Evolutionary conservation across 306 rosid genomes (phyloP).

Genomic region (Rosa rugosa): DNA sequence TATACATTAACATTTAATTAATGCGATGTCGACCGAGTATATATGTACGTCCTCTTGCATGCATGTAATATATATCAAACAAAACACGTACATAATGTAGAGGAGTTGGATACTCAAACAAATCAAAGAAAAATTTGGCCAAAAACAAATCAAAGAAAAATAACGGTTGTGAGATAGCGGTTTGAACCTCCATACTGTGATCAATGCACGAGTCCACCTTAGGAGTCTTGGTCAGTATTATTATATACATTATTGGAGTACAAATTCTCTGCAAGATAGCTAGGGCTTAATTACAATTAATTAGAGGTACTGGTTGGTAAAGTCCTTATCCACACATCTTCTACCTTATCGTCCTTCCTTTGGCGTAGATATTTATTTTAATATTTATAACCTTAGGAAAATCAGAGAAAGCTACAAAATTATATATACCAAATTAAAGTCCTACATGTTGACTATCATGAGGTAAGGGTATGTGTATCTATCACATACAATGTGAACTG

Average conservation of each 20-base stretch:
- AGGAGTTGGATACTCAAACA: no score
- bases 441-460: background rate
- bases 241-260: background rate
- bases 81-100: no score
- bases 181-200: background rate
- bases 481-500: background rate
- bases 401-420: background rate
- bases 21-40: no score
- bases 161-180: background rate
- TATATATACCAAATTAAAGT: background rate
- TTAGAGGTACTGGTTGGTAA: background rate
- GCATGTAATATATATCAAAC: no score
- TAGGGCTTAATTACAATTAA: background rate
- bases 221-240: background rate
- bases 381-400: no score
- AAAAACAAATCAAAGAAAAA: no score
- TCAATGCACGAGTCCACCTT: background rate
- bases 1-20: no score
- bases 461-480: no score
- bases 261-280: background rate
- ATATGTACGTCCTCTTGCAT: no score
- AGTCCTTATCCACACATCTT: background rate
- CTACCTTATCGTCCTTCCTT: background rate
- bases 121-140: no score
- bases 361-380: no score